Percentiles rank a stretch among this genome's conserved stretches.
Conservation (phyloP, 2,329 filamentous ascomycete genomes). For the Pseudodiploospora longispora region DNA sequence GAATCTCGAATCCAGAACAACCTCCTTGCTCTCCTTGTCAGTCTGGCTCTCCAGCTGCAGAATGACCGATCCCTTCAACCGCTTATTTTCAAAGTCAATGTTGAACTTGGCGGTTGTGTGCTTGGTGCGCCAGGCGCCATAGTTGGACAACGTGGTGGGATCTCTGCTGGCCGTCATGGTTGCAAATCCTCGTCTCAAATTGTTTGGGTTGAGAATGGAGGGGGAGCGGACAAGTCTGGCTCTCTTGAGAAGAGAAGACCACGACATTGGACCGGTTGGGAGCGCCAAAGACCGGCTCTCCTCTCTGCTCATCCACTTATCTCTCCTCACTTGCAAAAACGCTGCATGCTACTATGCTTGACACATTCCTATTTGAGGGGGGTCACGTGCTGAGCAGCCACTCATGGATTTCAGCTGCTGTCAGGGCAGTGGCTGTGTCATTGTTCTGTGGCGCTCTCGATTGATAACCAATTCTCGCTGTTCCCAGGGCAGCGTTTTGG, state of each 20-base stretch:
- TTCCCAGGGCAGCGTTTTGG: too few relatives aligned
- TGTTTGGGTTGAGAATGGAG: constrained; percentile 2
- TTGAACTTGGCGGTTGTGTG: constrained; percentile 77
- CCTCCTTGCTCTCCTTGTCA: constrained; percentile 62
- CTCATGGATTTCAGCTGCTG: too few relatives aligned
- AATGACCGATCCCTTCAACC: constrained; percentile 67
- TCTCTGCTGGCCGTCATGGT: constrained; percentile 49
- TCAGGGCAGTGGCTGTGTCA: too few relatives aligned
- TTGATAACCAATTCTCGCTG: too few relatives aligned
- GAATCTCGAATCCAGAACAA: constrained; percentile 83
- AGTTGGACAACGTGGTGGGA: constrained; percentile 87
- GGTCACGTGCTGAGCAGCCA: constrained; percentile 5
- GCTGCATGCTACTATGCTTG: background rate
- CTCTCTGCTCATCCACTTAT: background rate
- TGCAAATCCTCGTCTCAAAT: constrained; percentile 17
- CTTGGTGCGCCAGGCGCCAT: constrained; percentile 75
- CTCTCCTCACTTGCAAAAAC: background rate
- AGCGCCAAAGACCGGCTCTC: too few relatives aligned
- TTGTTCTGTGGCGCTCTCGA: too few relatives aligned
- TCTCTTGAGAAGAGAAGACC: constrained; percentile 12
- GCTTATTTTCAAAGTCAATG: constrained; percentile 75
- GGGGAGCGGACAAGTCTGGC: constrained; percentile 6
- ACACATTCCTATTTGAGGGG: constrained; percentile 6
- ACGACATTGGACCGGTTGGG: constrained; percentile 10
- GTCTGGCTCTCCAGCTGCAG: constrained; percentile 72